Conservation (phyloP, 306 rosid genomes). For the Begonia peltatifolia region DNA sequence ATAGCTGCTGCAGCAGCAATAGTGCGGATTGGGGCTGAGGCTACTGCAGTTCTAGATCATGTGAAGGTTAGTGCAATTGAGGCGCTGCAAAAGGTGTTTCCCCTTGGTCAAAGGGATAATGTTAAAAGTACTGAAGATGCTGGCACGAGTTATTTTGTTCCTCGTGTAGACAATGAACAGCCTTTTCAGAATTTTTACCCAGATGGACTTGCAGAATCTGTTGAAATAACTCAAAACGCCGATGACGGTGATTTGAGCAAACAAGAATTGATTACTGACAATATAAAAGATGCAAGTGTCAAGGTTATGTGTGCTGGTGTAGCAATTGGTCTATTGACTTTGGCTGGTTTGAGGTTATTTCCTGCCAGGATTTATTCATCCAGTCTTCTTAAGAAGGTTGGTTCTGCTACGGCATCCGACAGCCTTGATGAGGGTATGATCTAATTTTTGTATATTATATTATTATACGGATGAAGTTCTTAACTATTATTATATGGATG, state of each 20-base stretch:
- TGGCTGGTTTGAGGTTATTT: slow-evolving; percentile 54
- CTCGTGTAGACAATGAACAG: slow-evolving; percentile 26
- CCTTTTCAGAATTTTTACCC: slow-evolving; percentile 22
- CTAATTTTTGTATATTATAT: neutral
- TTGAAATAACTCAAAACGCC: slow-evolving; percentile 31
- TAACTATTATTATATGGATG: neutral
- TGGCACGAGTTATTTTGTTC: slow-evolving; percentile 26
- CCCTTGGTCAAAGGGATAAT: slow-evolving; percentile 35
- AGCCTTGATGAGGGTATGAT: slow-evolving; percentile 40
- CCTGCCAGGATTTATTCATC: slow-evolving; percentile 39
- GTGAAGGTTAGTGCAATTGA: slow-evolving; percentile 74
- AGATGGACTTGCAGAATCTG: slow-evolving; percentile 25
- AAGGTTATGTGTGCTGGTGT: slow-evolving; percentile 83
- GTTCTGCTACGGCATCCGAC: slow-evolving; percentile 36
- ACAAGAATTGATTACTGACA: slow-evolving; percentile 37
- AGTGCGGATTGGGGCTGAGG: slow-evolving; percentile 86
- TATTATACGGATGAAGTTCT: neutral
- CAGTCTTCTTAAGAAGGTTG: slow-evolving; percentile 20
- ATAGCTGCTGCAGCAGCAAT: slow-evolving; percentile 98
- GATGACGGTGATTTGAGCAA: slow-evolving; percentile 20
- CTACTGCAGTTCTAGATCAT: slow-evolving; percentile 81
- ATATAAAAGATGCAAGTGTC: slow-evolving; percentile 62
- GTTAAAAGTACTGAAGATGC: slow-evolving; percentile 26
- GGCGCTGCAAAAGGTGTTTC: slow-evolving; percentile 78
- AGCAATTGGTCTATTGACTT: slow-evolving; percentile 66